Conservation (phyloP, 2,329 filamentous ascomycete species). For the Mollisiaceae sp. region DNA sequence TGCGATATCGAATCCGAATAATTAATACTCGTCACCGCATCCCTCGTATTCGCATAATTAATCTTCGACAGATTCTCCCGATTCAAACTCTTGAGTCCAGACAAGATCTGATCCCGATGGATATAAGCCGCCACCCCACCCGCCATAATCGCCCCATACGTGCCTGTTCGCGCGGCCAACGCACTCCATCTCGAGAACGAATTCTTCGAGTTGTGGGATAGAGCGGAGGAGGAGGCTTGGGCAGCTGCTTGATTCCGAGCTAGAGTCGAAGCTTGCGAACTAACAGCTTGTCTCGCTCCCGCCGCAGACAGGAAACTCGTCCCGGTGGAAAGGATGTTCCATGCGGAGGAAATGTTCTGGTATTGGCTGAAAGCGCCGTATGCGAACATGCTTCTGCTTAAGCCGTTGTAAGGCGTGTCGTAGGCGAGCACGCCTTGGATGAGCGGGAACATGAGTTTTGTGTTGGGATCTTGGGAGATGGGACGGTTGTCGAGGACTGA, state of each 20-base stretch:
- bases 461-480: slow-evolving; percentile 47
- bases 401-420: slow-evolving; percentile 81
- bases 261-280: slow-evolving; percentile 35
- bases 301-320: slow-evolving; percentile 53
- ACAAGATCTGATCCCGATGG: slow-evolving; percentile 71
- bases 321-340: slow-evolving; percentile 61
- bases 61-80: slow-evolving; percentile 35
- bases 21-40: background rate
- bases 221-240: background rate
- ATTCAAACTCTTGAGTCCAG: slow-evolving; percentile 51
- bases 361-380: slow-evolving; percentile 66
- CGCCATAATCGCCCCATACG: slow-evolving; percentile 79
- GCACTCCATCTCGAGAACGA: slow-evolving; percentile 60
- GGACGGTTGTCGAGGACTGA: slow-evolving; percentile 45
- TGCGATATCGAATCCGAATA: slow-evolving; percentile 46
- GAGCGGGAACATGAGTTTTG: slow-evolving; percentile 64
- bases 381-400: slow-evolving; percentile 63
- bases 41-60: slow-evolving; percentile 47
- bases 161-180: slow-evolving; percentile 80
- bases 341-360: slow-evolving; percentile 59
- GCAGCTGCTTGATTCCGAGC: slow-evolving; percentile 35
- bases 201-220: slow-evolving; percentile 11
- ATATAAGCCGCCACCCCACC: slow-evolving; percentile 83
- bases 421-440: slow-evolving; percentile 83
- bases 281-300: background rate